Base-by-base conservation (phyloP, 129 eudicot genomes). In the Artemisia annua region DNA sequence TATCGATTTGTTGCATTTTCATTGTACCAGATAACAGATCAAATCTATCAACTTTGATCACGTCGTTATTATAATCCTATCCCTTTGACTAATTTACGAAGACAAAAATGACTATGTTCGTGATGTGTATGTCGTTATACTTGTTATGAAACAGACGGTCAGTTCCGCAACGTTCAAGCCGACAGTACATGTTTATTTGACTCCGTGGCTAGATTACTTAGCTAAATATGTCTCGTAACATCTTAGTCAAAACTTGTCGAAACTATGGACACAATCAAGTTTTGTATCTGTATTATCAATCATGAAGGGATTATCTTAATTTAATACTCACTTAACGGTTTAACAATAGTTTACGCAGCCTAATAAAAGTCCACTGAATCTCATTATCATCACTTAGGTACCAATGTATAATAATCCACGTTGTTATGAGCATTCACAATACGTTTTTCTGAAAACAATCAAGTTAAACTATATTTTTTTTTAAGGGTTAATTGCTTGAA, bases 101-200 rank as follows among this genome's bases (percentile, higher is more conserved):
- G 51, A 10, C 14, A 57, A 66, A 71, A 44, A 4, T 18, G n/a
- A 43, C 48, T 35, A 4, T 13, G 0, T 22, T 19, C 32, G 15
- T 20, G 35, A 56, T 22, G 39, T 56, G 56, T 19, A 7, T 70
- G 7, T 6, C 15, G 44, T 26, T 26, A 30, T 70, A 55, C 43
- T 18, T 55, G 70, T 50, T 73, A 26, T 73, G 78, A 62, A 73
- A 63, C 70, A 66, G n/a, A 35, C 17, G 70, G 28, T 63, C 71
- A 63, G 19, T 74, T 11, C 44, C 2, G n/a, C 15, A 32, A 74
- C 20, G 19, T 51, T 71, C 62, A 50, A 63, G 53, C 58, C 44
- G 63, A 64, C 66, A 54, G 15, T 61, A 72, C 62, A 17, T 49
- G 48, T 48, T 12, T 39, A 13, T 46, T 20, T 11, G 60, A 61